Conservation (phyloP, 176 grass and related monocot genomes). For the Carex kokanica region DNA sequence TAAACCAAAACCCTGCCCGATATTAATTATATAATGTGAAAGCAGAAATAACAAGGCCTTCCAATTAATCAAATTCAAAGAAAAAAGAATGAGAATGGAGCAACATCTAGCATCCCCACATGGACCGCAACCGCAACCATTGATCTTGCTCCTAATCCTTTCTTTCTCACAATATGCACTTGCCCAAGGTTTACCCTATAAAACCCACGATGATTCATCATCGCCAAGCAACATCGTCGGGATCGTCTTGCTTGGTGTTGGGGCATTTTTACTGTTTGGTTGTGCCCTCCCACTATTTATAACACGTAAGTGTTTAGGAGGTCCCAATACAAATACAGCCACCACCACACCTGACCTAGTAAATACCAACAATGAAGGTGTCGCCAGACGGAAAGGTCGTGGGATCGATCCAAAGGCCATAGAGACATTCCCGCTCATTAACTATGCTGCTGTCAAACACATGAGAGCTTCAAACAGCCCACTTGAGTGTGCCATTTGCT, state of each 20-base stretch:
- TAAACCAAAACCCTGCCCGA: neutral
- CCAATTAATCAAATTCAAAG: neutral
- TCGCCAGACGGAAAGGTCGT: neutral
- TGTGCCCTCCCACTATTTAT: neutral
- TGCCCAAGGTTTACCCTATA: neutral
- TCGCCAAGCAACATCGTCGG: neutral
- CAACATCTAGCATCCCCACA: neutral
- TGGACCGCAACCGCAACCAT: neutral
- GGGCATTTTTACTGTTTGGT: neutral
- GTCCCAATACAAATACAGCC: neutral
- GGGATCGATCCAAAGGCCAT: conserved; percentile 45
- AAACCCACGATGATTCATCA: neutral
- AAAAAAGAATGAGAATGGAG: conserved; percentile 13
- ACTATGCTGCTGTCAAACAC: conserved; percentile 60
- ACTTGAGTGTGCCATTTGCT: conserved; percentile 70
- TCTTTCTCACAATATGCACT: neutral
- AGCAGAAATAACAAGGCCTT: neutral
- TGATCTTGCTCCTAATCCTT: conserved; percentile 2
- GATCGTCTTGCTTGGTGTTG: neutral
- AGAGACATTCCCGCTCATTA: conserved; percentile 50
- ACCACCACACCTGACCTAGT: neutral
- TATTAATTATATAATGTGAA: neutral
- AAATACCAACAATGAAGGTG: neutral
- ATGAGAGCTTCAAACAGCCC: conserved; percentile 33
- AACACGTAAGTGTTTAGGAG: neutral